phyloP scores from a whole-genome alignment of 2,329 filamentous ascomycete species.

The Westerdykella ornata region DNA sequence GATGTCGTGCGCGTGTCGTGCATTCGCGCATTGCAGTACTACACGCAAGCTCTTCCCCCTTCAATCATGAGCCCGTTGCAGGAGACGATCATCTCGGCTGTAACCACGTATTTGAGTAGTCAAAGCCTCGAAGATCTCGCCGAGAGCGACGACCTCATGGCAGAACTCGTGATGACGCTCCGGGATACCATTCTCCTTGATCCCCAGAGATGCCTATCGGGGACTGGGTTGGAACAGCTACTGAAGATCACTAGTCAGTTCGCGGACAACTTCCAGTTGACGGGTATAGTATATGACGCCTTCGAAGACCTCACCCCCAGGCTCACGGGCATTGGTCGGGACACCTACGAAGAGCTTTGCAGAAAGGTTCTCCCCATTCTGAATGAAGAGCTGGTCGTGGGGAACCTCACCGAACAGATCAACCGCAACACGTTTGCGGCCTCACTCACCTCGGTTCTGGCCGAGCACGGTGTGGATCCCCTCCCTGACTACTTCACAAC shows the following conservation, averaged over 20 bases:
- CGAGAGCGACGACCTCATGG: slow-evolving; percentile 85
- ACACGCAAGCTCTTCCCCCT: slow-evolving; percentile 50
- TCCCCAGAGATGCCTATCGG: slow-evolving; percentile 64
- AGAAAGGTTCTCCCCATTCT: slow-evolving; percentile 80
- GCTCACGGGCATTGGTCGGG: slow-evolving; percentile 57
- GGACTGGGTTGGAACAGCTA: slow-evolving; percentile 71
- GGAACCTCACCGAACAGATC: slow-evolving; percentile 75
- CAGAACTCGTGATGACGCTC: slow-evolving; percentile 81
- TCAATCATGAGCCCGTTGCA: slow-evolving; percentile 53
- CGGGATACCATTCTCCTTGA: slow-evolving; percentile 77
- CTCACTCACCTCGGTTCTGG: slow-evolving; percentile 73
- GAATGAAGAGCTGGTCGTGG: slow-evolving; percentile 83
- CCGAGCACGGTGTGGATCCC: slow-evolving; percentile 76
- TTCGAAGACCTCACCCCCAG: slow-evolving; percentile 79
- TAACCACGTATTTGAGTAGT: slow-evolving; percentile 66
- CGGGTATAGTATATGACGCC: slow-evolving; percentile 77
- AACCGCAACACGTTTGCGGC: slow-evolving; percentile 80
- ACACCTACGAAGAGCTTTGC: slow-evolving; percentile 72
- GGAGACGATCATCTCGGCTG: slow-evolving; percentile 51
- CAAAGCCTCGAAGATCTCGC: slow-evolving; percentile 78
- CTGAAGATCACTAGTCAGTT: slow-evolving; percentile 86
- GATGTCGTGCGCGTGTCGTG: slow-evolving; percentile 91
- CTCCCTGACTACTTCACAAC: slow-evolving; percentile 81
- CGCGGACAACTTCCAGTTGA: slow-evolving; percentile 84
- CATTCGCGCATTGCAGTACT: slow-evolving; percentile 74